phyloP scores from a whole-genome alignment of 441 rosid genomes.

The Gossypium gossypioides region DNA sequence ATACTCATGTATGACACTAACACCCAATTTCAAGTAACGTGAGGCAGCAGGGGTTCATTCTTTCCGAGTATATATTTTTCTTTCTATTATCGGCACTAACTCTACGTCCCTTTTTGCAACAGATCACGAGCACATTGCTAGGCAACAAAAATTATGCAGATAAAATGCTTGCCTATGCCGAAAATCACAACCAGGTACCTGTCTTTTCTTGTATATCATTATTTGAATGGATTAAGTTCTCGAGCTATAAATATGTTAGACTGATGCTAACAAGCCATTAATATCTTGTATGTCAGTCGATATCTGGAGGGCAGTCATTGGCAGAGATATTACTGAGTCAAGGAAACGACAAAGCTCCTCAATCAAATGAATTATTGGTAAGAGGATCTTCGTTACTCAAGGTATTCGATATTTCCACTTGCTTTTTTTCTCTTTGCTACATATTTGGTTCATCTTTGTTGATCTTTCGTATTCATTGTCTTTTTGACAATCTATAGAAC shows the following conservation, averaged over 20 bases:
- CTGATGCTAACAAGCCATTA: constrained; percentile 7
- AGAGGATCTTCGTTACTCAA: constrained; percentile 69
- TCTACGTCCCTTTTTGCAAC: constrained; percentile 16
- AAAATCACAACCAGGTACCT: constrained; percentile 80
- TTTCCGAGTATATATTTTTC: constrained; percentile 1
- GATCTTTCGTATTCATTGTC: constrained; percentile 8
- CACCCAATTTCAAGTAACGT: too few relatives aligned
- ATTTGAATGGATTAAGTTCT: neutral
- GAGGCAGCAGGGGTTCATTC: neutral
- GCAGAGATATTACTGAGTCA: constrained; percentile 76
- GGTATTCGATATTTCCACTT: constrained; percentile 25
- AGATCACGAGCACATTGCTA: constrained; percentile 68
- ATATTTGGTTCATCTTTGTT: constrained; percentile 7
- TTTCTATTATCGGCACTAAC: constrained; percentile 4
- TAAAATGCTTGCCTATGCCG: constrained; percentile 77
- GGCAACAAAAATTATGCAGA: constrained; percentile 57
- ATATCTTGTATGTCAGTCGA: constrained; percentile 44
- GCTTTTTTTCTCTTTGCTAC: constrained; percentile 11
- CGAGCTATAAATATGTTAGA: neutral
- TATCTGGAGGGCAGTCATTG: constrained; percentile 86
- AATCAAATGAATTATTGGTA: constrained; percentile 34
- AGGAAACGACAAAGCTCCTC: constrained; percentile 37
- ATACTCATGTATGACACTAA: neutral
- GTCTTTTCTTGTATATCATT: neutral
- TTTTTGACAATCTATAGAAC: neutral